Percentiles rank a stretch among this genome's conserved stretches.
These are phyloP conservation scores for Larix sibirica DNA, from an alignment of 83 land plant genomes.

Conservation along the genomic window DNA sequence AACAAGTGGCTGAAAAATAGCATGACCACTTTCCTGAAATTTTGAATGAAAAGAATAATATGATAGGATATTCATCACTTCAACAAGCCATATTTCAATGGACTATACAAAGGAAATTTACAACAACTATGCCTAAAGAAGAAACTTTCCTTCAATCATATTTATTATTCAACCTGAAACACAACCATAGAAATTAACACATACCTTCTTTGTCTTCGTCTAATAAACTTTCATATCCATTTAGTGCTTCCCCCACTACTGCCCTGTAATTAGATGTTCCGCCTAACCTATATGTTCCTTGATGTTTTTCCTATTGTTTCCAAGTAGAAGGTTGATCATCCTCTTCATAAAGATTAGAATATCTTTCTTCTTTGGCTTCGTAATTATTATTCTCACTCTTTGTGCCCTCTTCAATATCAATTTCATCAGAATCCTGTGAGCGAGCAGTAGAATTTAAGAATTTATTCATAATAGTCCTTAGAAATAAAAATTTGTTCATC, in stretches of 20 bases:
- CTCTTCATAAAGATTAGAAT: slow-evolving; percentile 18
- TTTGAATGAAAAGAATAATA: not conserved
- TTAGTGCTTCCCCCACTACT: slow-evolving; percentile 18
- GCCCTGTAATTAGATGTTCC: not conserved
- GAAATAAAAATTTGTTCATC: not conserved
- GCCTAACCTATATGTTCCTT: not conserved
- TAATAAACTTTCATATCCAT: slow-evolving; percentile 11
- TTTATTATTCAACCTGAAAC: not conserved
- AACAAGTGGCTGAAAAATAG: not conserved
- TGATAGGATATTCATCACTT: not conserved
- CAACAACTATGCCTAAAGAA: no score
- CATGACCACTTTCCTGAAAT: not conserved
- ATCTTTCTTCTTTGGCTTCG: no score
- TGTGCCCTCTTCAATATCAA: slow-evolving; percentile 3
- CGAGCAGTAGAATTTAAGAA: not conserved
- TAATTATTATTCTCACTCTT: not conserved
- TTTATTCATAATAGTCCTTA: not conserved
- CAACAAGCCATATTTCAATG: no score
- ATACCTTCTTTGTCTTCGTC: slow-evolving; percentile 20
- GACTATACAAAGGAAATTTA: no score
- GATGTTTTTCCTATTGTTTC: not conserved
- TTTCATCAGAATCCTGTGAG: slow-evolving; percentile 32
- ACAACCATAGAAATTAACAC: not conserved
- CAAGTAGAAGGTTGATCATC: slow-evolving; percentile 12
- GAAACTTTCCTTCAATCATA: not conserved